A percentile compares a stretch with the other conserved stretches of the same genome.
These are phyloP conservation scores for Sicyos baderoa DNA, from an alignment of 306 rosid species.

Conservation along the genomic window DNA sequence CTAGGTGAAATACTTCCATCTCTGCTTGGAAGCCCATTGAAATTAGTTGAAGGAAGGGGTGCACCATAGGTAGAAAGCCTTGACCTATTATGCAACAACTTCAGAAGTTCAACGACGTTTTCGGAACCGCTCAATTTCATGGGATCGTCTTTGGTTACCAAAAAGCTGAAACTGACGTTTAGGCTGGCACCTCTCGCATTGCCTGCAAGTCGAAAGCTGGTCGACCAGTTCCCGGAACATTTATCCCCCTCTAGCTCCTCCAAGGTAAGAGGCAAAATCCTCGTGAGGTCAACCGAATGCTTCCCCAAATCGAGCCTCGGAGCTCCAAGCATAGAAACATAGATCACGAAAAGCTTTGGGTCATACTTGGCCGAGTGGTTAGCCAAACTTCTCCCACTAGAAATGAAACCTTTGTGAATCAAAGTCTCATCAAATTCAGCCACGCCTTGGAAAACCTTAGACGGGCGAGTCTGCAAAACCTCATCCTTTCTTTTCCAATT, in stretches of 20 bases:
- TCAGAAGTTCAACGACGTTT: conserved; percentile 30
- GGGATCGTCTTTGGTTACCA: conserved; percentile 34
- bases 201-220: conserved; percentile 61
- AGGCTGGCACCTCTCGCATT: conserved; percentile 61
- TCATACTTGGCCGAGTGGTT: conserved; percentile 50
- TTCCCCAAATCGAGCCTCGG: conserved; percentile 45
- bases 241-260: conserved; percentile 61
- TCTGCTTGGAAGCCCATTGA: conserved; percentile 17
- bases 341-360: conserved; percentile 44
- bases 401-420: conserved; percentile 47
- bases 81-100: conserved; percentile 25
- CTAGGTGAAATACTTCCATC: conserved; percentile 17
- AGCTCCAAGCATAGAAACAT: conserved; percentile 42
- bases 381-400: conserved; percentile 40
- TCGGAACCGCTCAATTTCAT: conserved; percentile 29
- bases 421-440: conserved; percentile 51
- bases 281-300: conserved; percentile 58
- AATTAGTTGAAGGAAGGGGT: conserved; percentile 20
- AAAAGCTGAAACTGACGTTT: conserved; percentile 66
- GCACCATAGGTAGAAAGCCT: conserved; percentile 25
- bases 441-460: conserved; percentile 42
- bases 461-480: conserved; percentile 34
- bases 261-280: conserved; percentile 55
- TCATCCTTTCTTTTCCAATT: conserved; percentile 57
- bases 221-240: conserved; percentile 57